A percentile compares a stretch with the other conserved stretches of the same genome.
Evolutionary conservation across 495 filamentous ascomycete species (phyloP).

Genomic region (Lepraria neglecta): DNA sequence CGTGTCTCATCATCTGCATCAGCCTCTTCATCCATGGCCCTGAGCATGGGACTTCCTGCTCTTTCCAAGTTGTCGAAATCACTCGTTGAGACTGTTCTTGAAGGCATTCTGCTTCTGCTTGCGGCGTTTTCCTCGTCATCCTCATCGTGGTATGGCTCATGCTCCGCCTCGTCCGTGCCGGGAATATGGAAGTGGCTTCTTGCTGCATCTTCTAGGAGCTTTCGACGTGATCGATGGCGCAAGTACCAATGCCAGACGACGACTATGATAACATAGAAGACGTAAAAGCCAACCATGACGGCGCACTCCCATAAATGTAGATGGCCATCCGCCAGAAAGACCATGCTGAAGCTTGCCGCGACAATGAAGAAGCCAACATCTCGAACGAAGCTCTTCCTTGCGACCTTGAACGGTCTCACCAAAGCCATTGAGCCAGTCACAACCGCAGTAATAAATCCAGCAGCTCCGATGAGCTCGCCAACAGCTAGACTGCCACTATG

Average conservation of each 20-base stretch:
- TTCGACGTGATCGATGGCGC: constrained; percentile 50
- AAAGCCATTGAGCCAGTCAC: constrained; percentile 98
- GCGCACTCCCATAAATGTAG: constrained; percentile 83
- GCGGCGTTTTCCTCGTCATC: constrained; percentile 63
- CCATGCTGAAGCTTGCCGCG: constrained; percentile 80
- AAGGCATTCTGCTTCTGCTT: constrained; percentile 46
- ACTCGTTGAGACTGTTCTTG: constrained; percentile 47
- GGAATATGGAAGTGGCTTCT: constrained; percentile 66
- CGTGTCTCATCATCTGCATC: constrained; percentile 66
- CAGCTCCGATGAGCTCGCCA: constrained; percentile 92
- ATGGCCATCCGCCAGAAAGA: constrained; percentile 77
- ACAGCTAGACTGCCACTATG: constrained; percentile 93
- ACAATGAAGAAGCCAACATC: constrained; percentile 92
- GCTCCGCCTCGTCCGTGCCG: constrained; percentile 63
- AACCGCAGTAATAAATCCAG: constrained; percentile 92
- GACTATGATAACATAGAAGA: constrained; percentile 84
- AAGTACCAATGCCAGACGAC: constrained; percentile 89
- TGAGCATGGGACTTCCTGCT: constrained; percentile 45
- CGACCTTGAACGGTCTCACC: constrained; percentile 86
- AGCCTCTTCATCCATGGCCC: constrained; percentile 41
- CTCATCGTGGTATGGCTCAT: constrained; percentile 48
- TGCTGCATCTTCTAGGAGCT: constrained; percentile 60
- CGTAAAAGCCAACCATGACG: constrained; percentile 85
- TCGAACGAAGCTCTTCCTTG: constrained; percentile 78
- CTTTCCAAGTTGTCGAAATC: constrained; percentile 73